Conservation (phyloP, 2,329 filamentous ascomycete genomes). For the Trichoderma breve region DNA sequence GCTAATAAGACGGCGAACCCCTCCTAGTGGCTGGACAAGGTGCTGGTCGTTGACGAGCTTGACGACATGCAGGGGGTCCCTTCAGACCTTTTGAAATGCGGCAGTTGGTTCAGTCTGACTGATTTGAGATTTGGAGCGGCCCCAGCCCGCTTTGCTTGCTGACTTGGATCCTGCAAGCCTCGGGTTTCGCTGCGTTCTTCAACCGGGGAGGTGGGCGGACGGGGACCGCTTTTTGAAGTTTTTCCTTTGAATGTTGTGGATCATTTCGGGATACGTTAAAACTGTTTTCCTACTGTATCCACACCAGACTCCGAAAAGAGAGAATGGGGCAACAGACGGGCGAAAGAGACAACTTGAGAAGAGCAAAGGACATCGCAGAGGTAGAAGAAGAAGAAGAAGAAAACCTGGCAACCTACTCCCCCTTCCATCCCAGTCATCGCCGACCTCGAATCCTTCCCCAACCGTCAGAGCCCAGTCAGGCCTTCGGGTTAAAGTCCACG, state of each 20-base stretch:
- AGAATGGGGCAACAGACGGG: not conserved
- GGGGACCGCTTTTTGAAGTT: not conserved
- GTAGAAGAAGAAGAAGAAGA: not conserved
- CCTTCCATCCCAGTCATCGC: not conserved
- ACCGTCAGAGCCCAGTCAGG: not conserved
- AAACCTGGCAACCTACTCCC: not conserved
- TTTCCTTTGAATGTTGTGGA: not conserved
- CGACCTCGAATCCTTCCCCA: constrained; percentile 1
- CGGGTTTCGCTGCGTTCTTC: not conserved
- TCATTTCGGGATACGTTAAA: not conserved
- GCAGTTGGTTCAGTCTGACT: not conserved
- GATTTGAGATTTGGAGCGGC: not conserved
- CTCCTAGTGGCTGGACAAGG: not conserved
- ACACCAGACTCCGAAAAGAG: not conserved
- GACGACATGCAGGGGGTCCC: not conserved
- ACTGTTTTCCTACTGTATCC: not conserved
- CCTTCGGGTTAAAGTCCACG: not conserved
- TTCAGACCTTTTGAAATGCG: not conserved
- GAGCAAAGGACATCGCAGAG: not conserved
- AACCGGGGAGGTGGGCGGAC: not conserved
- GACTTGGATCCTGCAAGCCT: not conserved
- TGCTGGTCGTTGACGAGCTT: not conserved
- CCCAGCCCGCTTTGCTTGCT: not conserved
- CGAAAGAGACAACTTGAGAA: not conserved
- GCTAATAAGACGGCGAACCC: constrained; percentile 1